A percentile compares a stretch with the other conserved stretches of the same genome.
These are phyloP conservation scores for Diaporthe ampelina DNA, from an alignment of 2,329 filamentous ascomycete species.

Conservation along the genomic window DNA sequence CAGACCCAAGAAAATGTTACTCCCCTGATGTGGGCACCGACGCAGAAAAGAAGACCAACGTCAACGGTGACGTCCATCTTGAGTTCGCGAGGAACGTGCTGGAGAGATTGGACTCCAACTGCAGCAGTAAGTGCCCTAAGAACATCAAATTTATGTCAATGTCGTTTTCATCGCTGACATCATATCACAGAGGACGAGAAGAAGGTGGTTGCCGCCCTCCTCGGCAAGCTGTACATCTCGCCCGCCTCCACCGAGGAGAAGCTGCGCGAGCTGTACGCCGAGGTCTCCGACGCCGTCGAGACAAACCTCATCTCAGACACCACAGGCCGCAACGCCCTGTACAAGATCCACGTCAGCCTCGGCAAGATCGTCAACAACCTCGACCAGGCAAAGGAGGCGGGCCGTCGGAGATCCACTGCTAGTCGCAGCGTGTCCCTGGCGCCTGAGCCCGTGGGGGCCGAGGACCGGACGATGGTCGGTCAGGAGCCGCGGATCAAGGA, in stretches of 20 bases:
- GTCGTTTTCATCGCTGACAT: constrained; percentile 1
- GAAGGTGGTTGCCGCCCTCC: constrained; percentile 81
- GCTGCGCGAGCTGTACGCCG: constrained; percentile 69
- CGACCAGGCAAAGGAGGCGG: constrained; percentile 57
- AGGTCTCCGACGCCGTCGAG: constrained; percentile 74
- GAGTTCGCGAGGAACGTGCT: constrained; percentile 83
- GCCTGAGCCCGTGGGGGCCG: constrained; percentile 48
- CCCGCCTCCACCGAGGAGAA: constrained; percentile 73
- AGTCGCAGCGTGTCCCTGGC: constrained; percentile 61
- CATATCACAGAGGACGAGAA: constrained; percentile 81
- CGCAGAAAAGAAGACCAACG: constrained; percentile 68
- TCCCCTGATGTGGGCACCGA: constrained; percentile 65
- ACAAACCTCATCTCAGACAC: constrained; percentile 71
- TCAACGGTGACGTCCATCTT: constrained; percentile 85
- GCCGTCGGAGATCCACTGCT: constrained; percentile 52
- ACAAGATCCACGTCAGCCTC: constrained; percentile 76
- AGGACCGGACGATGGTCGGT: constrained; percentile 51
- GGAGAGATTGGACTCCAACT: constrained; percentile 77
- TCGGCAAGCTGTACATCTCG: constrained; percentile 86
- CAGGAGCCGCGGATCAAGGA: constrained; percentile 63
- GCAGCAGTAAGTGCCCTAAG: constrained; percentile 70
- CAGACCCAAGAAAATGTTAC: constrained; percentile 86
- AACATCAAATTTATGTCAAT: constrained; percentile 41
- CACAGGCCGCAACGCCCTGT: constrained; percentile 73
- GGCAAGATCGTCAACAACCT: constrained; percentile 77